Evolutionary conservation across 2,329 filamentous ascomycete genomes (phyloP).

Genomic region (Alternaria alternata): DNA sequence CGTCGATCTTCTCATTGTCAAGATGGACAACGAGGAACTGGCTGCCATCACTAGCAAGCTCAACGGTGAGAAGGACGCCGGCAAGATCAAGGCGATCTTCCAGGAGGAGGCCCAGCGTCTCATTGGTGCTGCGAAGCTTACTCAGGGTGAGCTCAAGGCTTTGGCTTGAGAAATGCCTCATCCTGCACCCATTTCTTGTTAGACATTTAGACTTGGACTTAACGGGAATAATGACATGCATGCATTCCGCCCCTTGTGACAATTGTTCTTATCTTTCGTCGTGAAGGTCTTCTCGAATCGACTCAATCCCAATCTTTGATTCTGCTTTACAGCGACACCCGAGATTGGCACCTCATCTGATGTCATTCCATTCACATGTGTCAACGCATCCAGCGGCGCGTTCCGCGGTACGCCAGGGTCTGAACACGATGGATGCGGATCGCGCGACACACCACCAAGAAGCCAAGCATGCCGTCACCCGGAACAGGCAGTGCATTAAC

Average conservation of each 20-base stretch:
- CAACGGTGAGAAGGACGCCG: slow-evolving; percentile 76
- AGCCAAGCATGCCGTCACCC: slow-evolving; percentile 35
- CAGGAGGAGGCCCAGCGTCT: slow-evolving; percentile 78
- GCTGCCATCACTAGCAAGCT: slow-evolving; percentile 83
- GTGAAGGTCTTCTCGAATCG: background rate
- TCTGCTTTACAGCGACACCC: background rate
- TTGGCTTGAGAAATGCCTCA: slow-evolving; percentile 47
- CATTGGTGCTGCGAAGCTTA: slow-evolving; percentile 82
- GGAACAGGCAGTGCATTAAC: slow-evolving; percentile 21
- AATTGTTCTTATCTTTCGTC: background rate
- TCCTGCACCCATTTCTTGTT: slow-evolving; percentile 11
- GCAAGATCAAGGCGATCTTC: slow-evolving; percentile 88
- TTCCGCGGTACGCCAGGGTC: slow-evolving; percentile 18
- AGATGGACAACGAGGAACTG: slow-evolving; percentile 91
- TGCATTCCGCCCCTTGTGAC: slow-evolving; percentile 3
- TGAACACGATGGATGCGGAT: slow-evolving; percentile 3
- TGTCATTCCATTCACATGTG: slow-evolving; percentile 5
- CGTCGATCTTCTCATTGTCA: slow-evolving; percentile 84
- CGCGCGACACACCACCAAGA: slow-evolving; percentile 28
- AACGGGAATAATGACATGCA: slow-evolving; percentile 16
- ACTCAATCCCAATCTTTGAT: background rate
- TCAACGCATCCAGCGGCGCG: slow-evolving; percentile 6
- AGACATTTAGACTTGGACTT: slow-evolving; percentile 28
- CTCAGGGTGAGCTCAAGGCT: slow-evolving; percentile 80
- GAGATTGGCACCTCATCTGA: background rate